phyloP scores from a whole-genome alignment of 352 stramenopile species.

The Bremia lactucae region DNA sequence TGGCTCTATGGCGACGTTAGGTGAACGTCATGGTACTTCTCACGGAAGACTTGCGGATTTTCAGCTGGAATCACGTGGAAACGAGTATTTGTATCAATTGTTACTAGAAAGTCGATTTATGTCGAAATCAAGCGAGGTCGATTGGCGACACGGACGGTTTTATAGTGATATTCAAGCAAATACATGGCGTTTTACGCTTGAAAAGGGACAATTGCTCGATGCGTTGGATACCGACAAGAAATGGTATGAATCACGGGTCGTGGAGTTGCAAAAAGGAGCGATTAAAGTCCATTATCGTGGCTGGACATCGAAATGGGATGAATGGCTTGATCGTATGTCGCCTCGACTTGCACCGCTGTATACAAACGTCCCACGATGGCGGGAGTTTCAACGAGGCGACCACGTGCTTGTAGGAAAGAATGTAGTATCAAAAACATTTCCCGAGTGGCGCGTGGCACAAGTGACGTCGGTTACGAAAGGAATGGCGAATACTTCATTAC shows the following conservation, averaged over 20 bases:
- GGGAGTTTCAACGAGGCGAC: constrained; percentile 46
- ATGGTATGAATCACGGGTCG: constrained; percentile 67
- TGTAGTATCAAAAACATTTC: constrained; percentile 27
- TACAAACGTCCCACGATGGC: constrained; percentile 69
- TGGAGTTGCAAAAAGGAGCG: constrained; percentile 26
- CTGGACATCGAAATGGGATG: constrained; percentile 95
- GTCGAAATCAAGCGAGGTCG: background rate
- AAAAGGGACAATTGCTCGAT: constrained; percentile 52
- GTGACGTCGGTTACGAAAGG: constrained; percentile 28
- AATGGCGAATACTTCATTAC: constrained; percentile 14
- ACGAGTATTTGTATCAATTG: constrained; percentile 51
- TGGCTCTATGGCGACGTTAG: constrained; percentile 8
- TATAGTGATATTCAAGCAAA: constrained; percentile 52
- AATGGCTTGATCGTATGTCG: constrained; percentile 89
- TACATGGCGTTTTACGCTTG: constrained; percentile 48
- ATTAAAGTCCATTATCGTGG: constrained; percentile 94
- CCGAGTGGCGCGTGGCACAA: constrained; percentile 47
- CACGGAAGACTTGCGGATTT: constrained; percentile 24
- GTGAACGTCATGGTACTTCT: constrained; percentile 7
- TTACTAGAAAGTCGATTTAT: constrained; percentile 45
- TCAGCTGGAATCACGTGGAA: constrained; percentile 39
- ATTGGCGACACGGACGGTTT: constrained; percentile 50
- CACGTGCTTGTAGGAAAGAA: constrained; percentile 35
- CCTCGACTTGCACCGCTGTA: constrained; percentile 85
- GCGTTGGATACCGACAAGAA: constrained; percentile 67